Evolutionary conservation across 768 basidiomycete species (phyloP).

Genomic region (Infundibulicybe gibba): DNA sequence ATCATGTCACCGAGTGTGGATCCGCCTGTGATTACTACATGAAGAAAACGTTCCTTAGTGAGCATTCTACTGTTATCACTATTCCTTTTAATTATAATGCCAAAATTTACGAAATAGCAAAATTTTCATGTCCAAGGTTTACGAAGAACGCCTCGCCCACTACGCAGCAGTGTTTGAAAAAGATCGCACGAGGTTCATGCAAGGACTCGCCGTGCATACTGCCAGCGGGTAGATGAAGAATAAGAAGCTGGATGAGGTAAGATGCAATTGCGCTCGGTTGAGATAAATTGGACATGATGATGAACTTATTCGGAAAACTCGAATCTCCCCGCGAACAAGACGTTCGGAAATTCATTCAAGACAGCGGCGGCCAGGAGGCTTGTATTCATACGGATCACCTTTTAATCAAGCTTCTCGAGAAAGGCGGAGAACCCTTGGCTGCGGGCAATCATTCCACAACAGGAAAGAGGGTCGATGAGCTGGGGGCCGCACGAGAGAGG

Average conservation of each 20-base stretch:
- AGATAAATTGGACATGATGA: conserved; percentile 26
- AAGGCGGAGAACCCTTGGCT: conserved; percentile 24
- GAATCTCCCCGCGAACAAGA: conserved; percentile 37
- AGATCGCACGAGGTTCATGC: conserved; percentile 28
- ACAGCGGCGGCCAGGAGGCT: conserved; percentile 33
- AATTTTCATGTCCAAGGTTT: conserved; percentile 29
- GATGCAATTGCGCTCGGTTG: conserved; percentile 13
- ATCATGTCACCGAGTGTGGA: conserved; percentile 39
- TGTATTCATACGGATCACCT: conserved; percentile 28
- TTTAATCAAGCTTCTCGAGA: conserved; percentile 25
- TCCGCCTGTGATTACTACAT: conserved; percentile 43
- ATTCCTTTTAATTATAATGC: background rate
- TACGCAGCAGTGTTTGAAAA: conserved; percentile 28
- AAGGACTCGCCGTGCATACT: conserved; percentile 33
- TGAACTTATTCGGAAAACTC: conserved; percentile 31
- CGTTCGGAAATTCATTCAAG: conserved; percentile 30
- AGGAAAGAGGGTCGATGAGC: conserved; percentile 21
- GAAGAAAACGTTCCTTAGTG: conserved; percentile 36
- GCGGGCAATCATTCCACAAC: conserved; percentile 16
- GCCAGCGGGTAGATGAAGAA: conserved; percentile 29
- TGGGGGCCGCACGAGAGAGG: conserved; percentile 23
- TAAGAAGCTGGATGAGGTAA: conserved; percentile 21
- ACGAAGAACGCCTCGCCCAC: conserved; percentile 32
- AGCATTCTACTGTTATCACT: background rate
- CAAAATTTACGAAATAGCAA: conserved; percentile 21